These are phyloP conservation scores for Kodamaea hsintzibuensis DNA, from an alignment of 805 yeast species.

Conservation along the genomic window DNA sequence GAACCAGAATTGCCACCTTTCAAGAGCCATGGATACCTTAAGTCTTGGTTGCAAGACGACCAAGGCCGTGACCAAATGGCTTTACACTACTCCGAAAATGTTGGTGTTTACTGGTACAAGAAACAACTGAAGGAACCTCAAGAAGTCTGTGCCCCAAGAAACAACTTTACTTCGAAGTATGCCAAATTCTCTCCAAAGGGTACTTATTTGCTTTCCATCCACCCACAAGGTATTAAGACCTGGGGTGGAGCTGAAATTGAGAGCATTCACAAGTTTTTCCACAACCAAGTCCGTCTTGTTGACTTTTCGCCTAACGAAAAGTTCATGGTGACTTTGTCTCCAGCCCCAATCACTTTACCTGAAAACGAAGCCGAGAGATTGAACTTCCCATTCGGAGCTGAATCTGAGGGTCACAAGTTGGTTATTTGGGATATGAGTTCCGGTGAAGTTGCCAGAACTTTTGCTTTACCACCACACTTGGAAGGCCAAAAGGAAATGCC, in stretches of 20 bases:
- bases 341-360: constrained; percentile 75
- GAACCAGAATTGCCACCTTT: constrained; percentile 77
- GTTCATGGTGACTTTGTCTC: constrained; percentile 86
- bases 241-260: constrained; percentile 91
- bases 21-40: constrained; percentile 76
- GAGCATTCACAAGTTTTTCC: constrained; percentile 75
- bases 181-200: constrained; percentile 94
- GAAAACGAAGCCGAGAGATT: constrained; percentile 60
- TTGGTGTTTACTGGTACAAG: constrained; percentile 86
- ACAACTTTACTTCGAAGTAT: constrained; percentile 83
- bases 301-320: constrained; percentile 93
- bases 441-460: constrained; percentile 82
- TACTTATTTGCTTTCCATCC: constrained; percentile 80
- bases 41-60: constrained; percentile 88
- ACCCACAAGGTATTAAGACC: constrained; percentile 90
- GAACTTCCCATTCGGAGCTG: constrained; percentile 78
- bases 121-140: constrained; percentile 71
- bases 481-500: constrained; percentile 69
- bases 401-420: constrained; percentile 88
- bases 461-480: constrained; percentile 80
- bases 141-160: constrained; percentile 73
- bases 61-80: constrained; percentile 88
- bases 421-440: constrained; percentile 90
- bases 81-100: constrained; percentile 74
- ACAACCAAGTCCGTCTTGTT: constrained; percentile 83